Base-by-base conservation (phyloP, 2,329 filamentous ascomycete genomes). In the Drechslerella dactyloides region DNA sequence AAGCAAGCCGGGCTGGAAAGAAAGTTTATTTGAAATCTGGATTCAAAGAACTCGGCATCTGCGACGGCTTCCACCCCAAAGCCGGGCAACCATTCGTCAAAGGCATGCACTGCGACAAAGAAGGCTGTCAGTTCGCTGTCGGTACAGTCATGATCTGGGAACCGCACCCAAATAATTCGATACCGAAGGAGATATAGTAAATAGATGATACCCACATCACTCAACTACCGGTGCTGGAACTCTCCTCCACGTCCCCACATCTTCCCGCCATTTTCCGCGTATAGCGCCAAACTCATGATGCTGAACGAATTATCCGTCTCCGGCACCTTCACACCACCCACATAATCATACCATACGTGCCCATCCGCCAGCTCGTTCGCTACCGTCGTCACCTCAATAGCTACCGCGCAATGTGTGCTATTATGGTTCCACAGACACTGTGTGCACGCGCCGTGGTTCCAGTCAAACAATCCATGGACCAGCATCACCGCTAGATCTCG, bases 341-440 rank as follows among this genome's bases (percentile, higher is more conserved):
- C 42, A 51, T 59, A 46, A 50, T 65, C 68, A 44, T 72, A 72
- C 55, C 55, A 72, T 10, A 72, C 68, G 19, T 42, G 50, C 23
- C 60, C 68, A 42, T 72, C 68, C 13, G 55, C 60, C 4, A 72
- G 60, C 40, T 72, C 60, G 15, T 72, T 61, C 2, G 27, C 48
- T 0, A 64, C 60, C 8, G 42, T 46, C 23, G 51, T 24, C 51
- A 72, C 53, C 44, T 65, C 68, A 50, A 72, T 61, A 4, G 60
- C 60, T 37, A 72, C 68, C 1, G 60, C 68, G 27, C 68, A 72
- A 61, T 72, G 68, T 21, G 60, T 51, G 42, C 60, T 65, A 44
- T 72, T 72, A 56, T 72, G 60, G 48, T 63, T 64, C 68, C 68
- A 65, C 7, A 72, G 30, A 40, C 68, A 72, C 51, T 65, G 60